Conservation (phyloP, 495 filamentous ascomycete species). For the Cercophora sp. region DNA sequence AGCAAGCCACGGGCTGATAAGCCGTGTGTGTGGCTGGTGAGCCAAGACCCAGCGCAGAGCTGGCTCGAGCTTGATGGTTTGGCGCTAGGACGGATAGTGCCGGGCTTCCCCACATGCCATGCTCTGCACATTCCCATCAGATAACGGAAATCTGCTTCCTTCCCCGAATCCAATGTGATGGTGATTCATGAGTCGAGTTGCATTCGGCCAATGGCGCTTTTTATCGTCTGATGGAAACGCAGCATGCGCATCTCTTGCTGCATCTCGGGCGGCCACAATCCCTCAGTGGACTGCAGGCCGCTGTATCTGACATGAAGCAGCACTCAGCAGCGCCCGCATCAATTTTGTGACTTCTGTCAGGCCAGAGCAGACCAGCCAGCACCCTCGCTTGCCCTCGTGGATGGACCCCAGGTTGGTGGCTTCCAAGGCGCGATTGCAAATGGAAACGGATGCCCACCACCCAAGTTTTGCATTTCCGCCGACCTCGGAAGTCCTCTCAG, state of each 20-base stretch:
- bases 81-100: not conserved
- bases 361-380: no score
- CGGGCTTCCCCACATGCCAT: not conserved
- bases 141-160: not conserved
- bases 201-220: no score
- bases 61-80: not conserved
- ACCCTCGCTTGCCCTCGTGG: not conserved
- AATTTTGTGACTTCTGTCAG: no score
- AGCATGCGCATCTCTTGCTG: no score
- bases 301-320: no score
- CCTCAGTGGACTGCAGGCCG: no score
- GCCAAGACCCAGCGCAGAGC: not conserved
- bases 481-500: not conserved
- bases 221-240: no score
- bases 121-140: no score
- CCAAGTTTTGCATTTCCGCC: not conserved
- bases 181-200: no score
- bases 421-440: constrained; percentile 3
- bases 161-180: no score
- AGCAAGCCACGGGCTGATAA: not conserved
- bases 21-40: not conserved
- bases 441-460: not conserved
- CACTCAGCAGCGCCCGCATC: no score
- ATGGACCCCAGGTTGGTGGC: not conserved
- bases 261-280: no score